phyloP scores from a whole-genome alignment of 306 rosid species.

The Alnus rubra region DNA sequence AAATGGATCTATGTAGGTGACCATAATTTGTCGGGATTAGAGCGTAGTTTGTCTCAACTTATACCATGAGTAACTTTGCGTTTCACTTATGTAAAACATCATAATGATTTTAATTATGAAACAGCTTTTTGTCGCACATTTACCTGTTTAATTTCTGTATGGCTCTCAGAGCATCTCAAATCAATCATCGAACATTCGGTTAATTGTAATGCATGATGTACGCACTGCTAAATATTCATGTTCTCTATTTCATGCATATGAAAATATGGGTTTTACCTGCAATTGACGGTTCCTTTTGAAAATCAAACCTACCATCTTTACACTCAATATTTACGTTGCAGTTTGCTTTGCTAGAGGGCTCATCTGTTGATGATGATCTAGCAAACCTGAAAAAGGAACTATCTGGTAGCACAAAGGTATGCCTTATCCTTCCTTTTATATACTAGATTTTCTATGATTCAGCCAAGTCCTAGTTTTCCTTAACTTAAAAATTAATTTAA shows the following conservation, averaged over 20 bases:
- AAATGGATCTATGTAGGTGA: background rate
- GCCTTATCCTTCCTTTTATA: background rate
- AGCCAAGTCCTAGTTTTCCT: background rate
- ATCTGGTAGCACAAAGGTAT: slow-evolving; percentile 56
- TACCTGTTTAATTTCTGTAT: too few relatives aligned
- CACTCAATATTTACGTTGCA: slow-evolving; percentile 21
- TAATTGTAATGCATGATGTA: background rate
- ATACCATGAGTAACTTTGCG: too few relatives aligned
- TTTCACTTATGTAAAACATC: too few relatives aligned
- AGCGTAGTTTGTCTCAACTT: too few relatives aligned
- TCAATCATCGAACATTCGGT: background rate
- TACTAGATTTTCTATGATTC: background rate
- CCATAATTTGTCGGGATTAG: too few relatives aligned
- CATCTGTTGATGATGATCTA: slow-evolving; percentile 58
- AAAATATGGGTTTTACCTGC: background rate
- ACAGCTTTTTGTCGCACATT: too few relatives aligned
- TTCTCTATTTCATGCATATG: background rate
- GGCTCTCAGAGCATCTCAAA: background rate
- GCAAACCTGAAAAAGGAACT: slow-evolving; percentile 51
- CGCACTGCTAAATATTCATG: background rate
- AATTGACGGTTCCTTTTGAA: background rate
- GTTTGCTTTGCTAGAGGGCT: slow-evolving; percentile 57
- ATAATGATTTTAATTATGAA: too few relatives aligned
- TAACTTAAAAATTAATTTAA: background rate
- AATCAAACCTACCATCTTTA: background rate